Base-by-base conservation (phyloP, 2,329 filamentous ascomycete species). In the Fusarium camptoceras region DNA sequence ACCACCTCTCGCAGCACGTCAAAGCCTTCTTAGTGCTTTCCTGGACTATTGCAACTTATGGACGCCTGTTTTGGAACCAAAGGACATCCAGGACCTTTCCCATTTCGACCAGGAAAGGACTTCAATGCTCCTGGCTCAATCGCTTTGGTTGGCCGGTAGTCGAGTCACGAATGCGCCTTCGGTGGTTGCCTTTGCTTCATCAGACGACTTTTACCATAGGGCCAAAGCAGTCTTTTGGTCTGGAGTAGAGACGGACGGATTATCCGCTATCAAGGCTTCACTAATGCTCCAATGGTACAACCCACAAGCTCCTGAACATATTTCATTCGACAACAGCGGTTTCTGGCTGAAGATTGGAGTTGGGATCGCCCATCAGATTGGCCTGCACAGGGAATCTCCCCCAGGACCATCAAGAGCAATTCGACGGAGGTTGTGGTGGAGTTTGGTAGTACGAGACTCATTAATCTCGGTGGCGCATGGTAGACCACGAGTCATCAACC, bases 201-300 rank as follows among this genome's bases (percentile, higher is more conserved):
- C 50, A 0, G 50, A 53, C 4, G 54, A 56, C 43, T 49, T 50
- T 4, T 50, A 56, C 11, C 54, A 56, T n/a, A 16, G 31, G 5
- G 54, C 54, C 3, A 56, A 56, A 49, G 43, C 54, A 27, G 43
- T 48, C 8, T 56, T 56, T 8, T 56, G 44, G 43, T 56, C 44
- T 56, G 54, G 54, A 6, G 28, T 24, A 3, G 46, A 56, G 43
- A 27, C 43, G 4, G 31, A 49, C 4, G 30, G 43, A 3, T 15
- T 56, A 4, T 48, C 43, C 15, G 44, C 54, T 15, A 49, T 56
- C 30, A 56, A 49, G 6, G 31, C 54, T 4, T 48, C 54, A 8
- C 2, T 56, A n/a, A 37, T 56, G 43, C 43, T 56, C 4, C 54
- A 56, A n/a, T 56, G 54, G 54, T 56, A 49, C 11, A 49, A 48